These are phyloP conservation scores for Pseudonitzschia pungens DNA, from an alignment of 108 stramenopile species.

Conservation along the genomic window DNA sequence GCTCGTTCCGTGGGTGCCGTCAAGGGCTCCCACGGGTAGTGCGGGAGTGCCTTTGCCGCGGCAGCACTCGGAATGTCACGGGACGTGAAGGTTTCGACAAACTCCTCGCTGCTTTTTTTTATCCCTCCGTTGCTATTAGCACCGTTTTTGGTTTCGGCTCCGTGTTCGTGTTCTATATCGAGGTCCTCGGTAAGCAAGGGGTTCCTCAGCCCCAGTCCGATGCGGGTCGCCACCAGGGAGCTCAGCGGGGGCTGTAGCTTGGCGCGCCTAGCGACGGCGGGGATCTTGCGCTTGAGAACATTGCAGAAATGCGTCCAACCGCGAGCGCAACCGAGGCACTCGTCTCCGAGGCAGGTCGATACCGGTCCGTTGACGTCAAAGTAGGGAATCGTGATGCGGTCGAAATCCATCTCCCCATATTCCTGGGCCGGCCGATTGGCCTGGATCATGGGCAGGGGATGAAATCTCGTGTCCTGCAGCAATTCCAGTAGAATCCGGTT, in stretches of 20 bases:
- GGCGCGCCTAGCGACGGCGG: constrained; percentile 66
- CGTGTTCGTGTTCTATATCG: constrained; percentile 22
- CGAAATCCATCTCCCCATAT: constrained; percentile 35
- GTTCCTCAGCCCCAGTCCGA: constrained; percentile 67
- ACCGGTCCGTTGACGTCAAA: constrained; percentile 80
- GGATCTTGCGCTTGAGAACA: constrained; percentile 62
- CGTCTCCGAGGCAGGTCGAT: constrained; percentile 81
- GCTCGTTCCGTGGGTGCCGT: constrained; percentile 51
- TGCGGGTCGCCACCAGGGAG: constrained; percentile 70
- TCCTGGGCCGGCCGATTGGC: constrained; percentile 44
- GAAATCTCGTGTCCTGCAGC: constrained; percentile 77
- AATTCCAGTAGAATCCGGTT: constrained; percentile 67
- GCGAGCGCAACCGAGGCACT: constrained; percentile 76
- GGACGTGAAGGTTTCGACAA: constrained; percentile 25
- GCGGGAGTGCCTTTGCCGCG: constrained; percentile 26
- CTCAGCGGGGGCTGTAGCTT: constrained; percentile 74
- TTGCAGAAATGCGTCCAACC: constrained; percentile 86
- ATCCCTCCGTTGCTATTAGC: neutral
- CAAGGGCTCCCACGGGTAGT: constrained; percentile 39
- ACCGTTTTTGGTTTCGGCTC: constrained; percentile 1
- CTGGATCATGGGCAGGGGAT: constrained; percentile 68
- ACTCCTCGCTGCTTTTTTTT: constrained; percentile 11
- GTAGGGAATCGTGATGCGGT: constrained; percentile 52
- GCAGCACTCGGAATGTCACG: constrained; percentile 19
- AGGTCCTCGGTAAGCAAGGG: constrained; percentile 13